Evolutionary conservation across 495 filamentous ascomycete genomes (phyloP).

Genomic region (Aspergillus haitiensis): DNA sequence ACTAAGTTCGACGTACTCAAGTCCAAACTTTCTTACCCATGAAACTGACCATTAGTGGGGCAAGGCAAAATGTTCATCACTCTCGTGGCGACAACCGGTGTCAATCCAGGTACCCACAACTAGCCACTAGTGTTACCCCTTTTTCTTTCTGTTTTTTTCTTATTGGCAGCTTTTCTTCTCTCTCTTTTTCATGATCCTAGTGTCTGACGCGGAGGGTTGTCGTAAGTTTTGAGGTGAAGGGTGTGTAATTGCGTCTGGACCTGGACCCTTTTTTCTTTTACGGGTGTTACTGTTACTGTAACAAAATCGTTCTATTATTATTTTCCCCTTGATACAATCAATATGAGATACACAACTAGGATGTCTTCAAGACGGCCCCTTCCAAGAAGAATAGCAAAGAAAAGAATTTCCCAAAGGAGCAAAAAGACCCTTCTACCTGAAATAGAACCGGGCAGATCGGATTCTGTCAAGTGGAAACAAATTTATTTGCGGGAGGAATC

Average conservation of each 20-base stretch:
- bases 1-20: too few species aligned
- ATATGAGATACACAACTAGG: too few species aligned
- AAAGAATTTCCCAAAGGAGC: background rate
- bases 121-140: constrained; percentile 21
- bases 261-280: background rate
- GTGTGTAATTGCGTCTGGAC: background rate
- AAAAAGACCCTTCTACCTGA: background rate
- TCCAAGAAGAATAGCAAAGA: too few species aligned
- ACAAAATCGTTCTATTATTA: background rate
- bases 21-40: constrained; percentile 7
- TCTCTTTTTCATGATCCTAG: background rate
- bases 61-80: constrained; percentile 24
- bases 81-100: constrained; percentile 28
- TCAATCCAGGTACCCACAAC: constrained; percentile 28
- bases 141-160: constrained; percentile 17
- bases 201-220: background rate
- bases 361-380: too few species aligned
- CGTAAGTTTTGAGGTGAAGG: background rate
- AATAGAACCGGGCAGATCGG: constrained; percentile 8
- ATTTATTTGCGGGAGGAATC: constrained; percentile 10
- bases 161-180: constrained; percentile 2
- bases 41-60: constrained; percentile 23
- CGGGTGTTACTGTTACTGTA: background rate
- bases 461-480: constrained; percentile 14
- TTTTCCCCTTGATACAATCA: background rate